Evolutionary conservation across 108 stramenopile species (phyloP).

Genomic region (Cylindrotheca fusiformis): DNA sequence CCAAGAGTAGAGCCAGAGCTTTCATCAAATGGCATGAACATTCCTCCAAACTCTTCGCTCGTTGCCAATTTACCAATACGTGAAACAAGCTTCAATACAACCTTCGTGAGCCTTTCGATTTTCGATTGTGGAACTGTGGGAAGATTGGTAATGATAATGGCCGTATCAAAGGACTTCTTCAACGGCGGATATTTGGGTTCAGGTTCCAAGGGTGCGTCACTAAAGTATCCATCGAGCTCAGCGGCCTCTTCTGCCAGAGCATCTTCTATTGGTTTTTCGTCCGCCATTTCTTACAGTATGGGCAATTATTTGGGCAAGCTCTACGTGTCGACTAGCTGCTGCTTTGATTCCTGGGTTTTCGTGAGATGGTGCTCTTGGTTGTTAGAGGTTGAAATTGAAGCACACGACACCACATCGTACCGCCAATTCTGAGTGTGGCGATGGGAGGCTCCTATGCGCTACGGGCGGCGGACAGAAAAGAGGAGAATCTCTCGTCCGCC

Average conservation of each 20-base stretch:
- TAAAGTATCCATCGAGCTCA: constrained; percentile 83
- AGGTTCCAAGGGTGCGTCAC: constrained; percentile 73
- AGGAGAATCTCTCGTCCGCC: no score
- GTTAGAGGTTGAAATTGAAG: no score
- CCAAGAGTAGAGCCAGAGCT: constrained; percentile 72
- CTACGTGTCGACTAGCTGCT: no score
- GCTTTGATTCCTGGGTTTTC: no score
- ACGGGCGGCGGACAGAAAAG: no score
- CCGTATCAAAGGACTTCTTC: constrained; percentile 63
- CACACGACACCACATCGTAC: no score
- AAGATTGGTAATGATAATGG: constrained; percentile 77
- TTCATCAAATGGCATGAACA: constrained; percentile 63
- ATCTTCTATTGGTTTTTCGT: constrained; percentile 24
- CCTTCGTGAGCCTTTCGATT: constrained; percentile 74
- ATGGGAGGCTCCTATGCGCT: no score
- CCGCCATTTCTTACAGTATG: no score
- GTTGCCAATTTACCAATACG: constrained; percentile 63
- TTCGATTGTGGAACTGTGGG: constrained; percentile 81
- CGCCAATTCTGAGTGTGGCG: no score
- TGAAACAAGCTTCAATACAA: constrained; percentile 63
- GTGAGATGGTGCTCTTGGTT: no score
- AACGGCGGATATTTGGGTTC: constrained; percentile 73
- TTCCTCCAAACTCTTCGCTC: constrained; percentile 51
- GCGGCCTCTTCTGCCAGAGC: constrained; percentile 68
- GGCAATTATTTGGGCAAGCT: no score